phyloP scores from a whole-genome alignment of 352 stramenopile genomes.

The Pythium scleroteichum region DNA sequence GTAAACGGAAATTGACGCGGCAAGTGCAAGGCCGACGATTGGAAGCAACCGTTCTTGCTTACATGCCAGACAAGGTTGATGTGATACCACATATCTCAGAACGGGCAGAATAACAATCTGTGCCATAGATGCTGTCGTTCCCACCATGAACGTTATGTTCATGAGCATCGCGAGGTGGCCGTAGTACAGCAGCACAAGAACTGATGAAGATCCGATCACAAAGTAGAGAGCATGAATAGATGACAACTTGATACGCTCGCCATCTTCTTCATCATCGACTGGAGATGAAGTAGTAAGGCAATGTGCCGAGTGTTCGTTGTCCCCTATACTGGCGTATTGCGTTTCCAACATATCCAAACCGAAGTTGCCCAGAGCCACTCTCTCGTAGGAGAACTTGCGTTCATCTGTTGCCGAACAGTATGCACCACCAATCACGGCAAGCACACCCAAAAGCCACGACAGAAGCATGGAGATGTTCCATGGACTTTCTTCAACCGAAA shows the following conservation, averaged over 20 bases:
- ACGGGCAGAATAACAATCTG: constrained; percentile 52
- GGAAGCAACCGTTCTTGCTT: constrained; percentile 5
- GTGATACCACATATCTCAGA: constrained; percentile 16
- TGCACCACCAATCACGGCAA: constrained; percentile 42
- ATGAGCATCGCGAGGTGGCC: constrained; percentile 55
- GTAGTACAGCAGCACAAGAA: constrained; percentile 71
- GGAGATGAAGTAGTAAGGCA: not conserved
- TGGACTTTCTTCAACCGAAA: constrained; percentile 46
- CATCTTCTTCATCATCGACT: not conserved
- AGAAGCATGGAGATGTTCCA: constrained; percentile 72
- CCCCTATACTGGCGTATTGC: constrained; percentile 31
- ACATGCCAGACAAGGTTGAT: not conserved
- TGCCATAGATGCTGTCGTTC: constrained; percentile 42
- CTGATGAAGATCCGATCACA: constrained; percentile 48
- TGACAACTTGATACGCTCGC: constrained; percentile 44
- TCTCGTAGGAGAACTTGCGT: constrained; percentile 50
- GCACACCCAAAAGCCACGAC: constrained; percentile 59
- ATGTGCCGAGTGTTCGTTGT: constrained; percentile 1
- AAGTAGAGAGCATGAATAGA: constrained; percentile 58
- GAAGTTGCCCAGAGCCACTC: constrained; percentile 30
- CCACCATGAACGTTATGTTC: constrained; percentile 58
- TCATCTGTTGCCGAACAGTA: constrained; percentile 59
- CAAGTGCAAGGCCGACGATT: constrained; percentile 17
- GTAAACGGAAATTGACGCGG: constrained; percentile 31
- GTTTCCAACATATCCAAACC: constrained; percentile 9